Base-by-base conservation (phyloP, 345 rosid genomes). In the Sisymbrium altissimum region DNA sequence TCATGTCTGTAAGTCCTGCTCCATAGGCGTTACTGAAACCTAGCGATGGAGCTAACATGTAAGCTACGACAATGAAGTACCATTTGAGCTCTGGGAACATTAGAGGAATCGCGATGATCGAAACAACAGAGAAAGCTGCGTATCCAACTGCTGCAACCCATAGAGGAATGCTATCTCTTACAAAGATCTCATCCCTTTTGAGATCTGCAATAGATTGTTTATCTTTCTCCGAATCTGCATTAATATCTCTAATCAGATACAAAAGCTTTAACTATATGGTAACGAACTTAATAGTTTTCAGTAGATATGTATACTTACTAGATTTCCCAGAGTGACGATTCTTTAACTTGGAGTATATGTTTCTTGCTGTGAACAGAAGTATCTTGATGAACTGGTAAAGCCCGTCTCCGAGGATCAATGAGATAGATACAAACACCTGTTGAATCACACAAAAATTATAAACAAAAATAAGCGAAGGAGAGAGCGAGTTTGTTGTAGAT, bases 371-470 rank as follows among this genome's bases (percentile, higher is more conserved):
- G 66, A 81, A 78, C 58, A 59, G 74, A 13, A 94, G 80, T 68
- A 88, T 89, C 84, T 92, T 94, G 69, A 89, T 74, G 83, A 94
- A 94, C 56, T 91, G 88, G 90, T 91, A 91, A 64, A 94, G 87
- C 5, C 98, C 98, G 41, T 94, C 98, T 21, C 97, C 97, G 0
- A 94, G 88, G 65, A 94, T 89, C 64, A 89, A 76, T 39, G 98
- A 81, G 63, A 94, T 91, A 33, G 96, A 85, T 79, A 94, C 73
- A 52, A 94, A 94, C 58, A 91, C 96, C 96, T 93, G 85, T 75
- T 12, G 25, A 48, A 1, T 36, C 17, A 46, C 5, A 32, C n/a
- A 81, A 5, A 23, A 35, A 11, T 15, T 18, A 14, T 23, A 46
- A 40, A 8, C 23, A 10, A 65, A 25, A 9, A 45, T 12, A 21